Evolutionary conservation across 306 rosid genomes (phyloP).

Genomic region (Adenanthera pavonina): DNA sequence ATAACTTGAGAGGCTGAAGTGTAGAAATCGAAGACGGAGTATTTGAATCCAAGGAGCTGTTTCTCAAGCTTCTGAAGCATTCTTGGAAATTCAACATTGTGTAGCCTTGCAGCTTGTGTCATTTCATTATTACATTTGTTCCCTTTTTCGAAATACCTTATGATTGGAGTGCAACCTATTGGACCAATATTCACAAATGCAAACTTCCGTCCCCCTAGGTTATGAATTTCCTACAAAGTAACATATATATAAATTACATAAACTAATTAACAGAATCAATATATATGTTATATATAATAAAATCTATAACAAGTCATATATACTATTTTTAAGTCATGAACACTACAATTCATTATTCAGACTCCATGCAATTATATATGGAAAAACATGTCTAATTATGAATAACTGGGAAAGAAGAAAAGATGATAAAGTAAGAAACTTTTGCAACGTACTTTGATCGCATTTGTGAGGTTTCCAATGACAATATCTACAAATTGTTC

Average conservation of each 20-base stretch:
- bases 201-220: conserved; percentile 62
- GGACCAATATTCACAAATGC: conserved; percentile 37
- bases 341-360: too few species aligned
- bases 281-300: too few species aligned
- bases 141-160: neutral
- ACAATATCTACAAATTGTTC: conserved; percentile 40
- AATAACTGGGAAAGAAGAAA: neutral
- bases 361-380: too few species aligned
- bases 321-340: too few species aligned
- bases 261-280: too few species aligned
- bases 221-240: conserved; percentile 48
- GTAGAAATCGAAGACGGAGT: conserved; percentile 41
- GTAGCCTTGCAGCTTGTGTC: neutral
- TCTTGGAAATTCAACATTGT: neutral
- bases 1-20: conserved; percentile 9
- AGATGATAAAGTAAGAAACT: neutral
- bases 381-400: neutral
- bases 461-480: conserved; percentile 53
- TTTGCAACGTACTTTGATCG: conserved; percentile 33
- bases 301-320: too few species aligned
- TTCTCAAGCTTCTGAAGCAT: conserved; percentile 27
- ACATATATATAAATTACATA: too few species aligned
- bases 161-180: neutral
- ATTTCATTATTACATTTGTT: neutral
- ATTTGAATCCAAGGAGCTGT: conserved; percentile 51